A percentile compares a stretch with the other conserved stretches of the same genome.
These are phyloP conservation scores for Halteria grandinella DNA, from an alignment of 73 alveolate species.

Conservation along the genomic window DNA sequence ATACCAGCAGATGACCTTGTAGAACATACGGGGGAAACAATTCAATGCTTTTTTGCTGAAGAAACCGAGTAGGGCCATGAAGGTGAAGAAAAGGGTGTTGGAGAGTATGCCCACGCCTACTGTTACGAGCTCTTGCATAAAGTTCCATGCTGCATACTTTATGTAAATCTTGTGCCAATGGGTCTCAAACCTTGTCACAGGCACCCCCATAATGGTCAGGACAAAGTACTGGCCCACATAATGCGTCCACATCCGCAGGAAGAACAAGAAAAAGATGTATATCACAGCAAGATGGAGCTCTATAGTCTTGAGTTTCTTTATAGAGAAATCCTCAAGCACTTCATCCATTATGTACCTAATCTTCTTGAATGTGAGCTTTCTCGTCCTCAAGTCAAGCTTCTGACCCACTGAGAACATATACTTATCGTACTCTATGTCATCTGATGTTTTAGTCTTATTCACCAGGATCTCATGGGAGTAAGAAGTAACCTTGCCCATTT, in stretches of 20 bases:
- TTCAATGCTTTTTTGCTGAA: too few relatives aligned
- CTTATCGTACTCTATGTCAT: conserved; percentile 41
- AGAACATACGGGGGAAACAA: conserved; percentile 59
- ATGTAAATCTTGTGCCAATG: conserved; percentile 60
- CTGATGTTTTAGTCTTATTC: conserved; percentile 13
- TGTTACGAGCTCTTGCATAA: conserved; percentile 41
- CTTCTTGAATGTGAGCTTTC: conserved; percentile 60
- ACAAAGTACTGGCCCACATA: conserved; percentile 67
- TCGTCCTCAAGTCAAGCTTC: conserved; percentile 55
- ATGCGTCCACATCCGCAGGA: conserved; percentile 66
- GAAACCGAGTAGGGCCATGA: too few relatives aligned
- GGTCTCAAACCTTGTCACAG: conserved; percentile 58
- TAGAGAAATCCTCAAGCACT: conserved; percentile 55
- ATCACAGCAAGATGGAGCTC: conserved; percentile 64
- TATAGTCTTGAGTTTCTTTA: conserved; percentile 46
- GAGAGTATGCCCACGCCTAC: conserved; percentile 50
- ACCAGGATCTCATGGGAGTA: conserved; percentile 40
- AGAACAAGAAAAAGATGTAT: conserved; percentile 51
- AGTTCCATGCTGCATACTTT: conserved; percentile 39
- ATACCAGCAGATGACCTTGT: conserved; percentile 66
- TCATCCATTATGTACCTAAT: conserved; percentile 59
- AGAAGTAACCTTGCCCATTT: too few relatives aligned
- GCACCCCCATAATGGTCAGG: conserved; percentile 35
- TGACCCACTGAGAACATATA: conserved; percentile 52
- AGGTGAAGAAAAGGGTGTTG: conserved; percentile 36